These are phyloP conservation scores for Halenospora varia DNA, from an alignment of 495 filamentous ascomycete species.

Conservation along the genomic window DNA sequence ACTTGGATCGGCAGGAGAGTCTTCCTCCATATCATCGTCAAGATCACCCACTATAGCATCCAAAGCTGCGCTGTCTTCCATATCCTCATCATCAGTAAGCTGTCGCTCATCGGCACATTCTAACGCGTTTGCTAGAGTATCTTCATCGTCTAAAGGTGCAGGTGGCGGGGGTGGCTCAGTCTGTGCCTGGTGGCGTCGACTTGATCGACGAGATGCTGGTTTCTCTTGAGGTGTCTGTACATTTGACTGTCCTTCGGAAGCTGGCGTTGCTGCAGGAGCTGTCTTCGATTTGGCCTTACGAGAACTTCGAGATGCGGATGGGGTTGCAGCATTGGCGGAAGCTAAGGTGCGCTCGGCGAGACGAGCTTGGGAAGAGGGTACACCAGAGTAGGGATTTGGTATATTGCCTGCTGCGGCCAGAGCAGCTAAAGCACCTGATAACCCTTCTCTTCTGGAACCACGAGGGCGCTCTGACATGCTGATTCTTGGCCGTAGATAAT, in stretches of 20 bases:
- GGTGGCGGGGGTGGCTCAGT: constrained; percentile 43
- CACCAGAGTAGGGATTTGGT: constrained; percentile 27
- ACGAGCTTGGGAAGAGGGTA: constrained; percentile 34
- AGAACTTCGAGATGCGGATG: constrained; percentile 22
- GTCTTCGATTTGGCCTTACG: constrained; percentile 44
- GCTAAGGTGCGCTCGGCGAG: constrained; percentile 38
- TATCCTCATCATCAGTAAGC: constrained; percentile 68
- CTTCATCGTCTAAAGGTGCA: constrained; percentile 52
- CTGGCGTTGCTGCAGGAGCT: constrained; percentile 30
- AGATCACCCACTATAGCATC: constrained; percentile 89
- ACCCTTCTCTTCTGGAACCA: constrained; percentile 61
- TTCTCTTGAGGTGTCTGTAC: constrained; percentile 40
- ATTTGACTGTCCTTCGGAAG: constrained; percentile 11
- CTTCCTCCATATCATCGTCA: constrained; percentile 82
- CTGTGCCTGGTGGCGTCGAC: constrained; percentile 48
- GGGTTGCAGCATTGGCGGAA: constrained; percentile 23
- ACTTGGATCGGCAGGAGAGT: constrained; percentile 67
- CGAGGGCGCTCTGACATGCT: constrained; percentile 77
- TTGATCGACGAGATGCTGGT: constrained; percentile 45
- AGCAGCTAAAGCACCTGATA: constrained; percentile 64
- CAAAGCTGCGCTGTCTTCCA: constrained; percentile 65
- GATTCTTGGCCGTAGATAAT: constrained; percentile 91
- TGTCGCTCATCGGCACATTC: constrained; percentile 95
- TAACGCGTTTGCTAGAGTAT: constrained; percentile 58
- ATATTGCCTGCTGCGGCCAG: constrained; percentile 66